These are phyloP conservation scores for Chaetomium sp. DNA, from an alignment of 2,329 filamentous ascomycete species.

Conservation along the genomic window DNA sequence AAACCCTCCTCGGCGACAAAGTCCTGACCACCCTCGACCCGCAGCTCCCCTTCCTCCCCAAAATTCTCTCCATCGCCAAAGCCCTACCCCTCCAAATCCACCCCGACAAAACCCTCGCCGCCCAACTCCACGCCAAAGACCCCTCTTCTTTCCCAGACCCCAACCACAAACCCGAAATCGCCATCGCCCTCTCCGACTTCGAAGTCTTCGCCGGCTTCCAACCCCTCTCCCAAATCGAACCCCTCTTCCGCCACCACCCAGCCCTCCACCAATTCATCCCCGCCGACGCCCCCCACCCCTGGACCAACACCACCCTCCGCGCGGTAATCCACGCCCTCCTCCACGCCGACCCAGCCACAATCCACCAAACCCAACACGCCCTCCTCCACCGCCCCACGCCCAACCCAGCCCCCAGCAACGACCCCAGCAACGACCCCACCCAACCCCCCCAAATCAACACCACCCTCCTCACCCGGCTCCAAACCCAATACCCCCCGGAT, in stretches of 20 bases:
- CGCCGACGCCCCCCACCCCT: constrained; percentile 30
- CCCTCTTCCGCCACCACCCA: constrained; percentile 45
- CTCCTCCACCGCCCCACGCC: constrained; percentile 43
- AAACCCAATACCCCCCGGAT: constrained; percentile 53
- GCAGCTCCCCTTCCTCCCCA: constrained; percentile 66
- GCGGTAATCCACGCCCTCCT: constrained; percentile 50
- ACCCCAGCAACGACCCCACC: constrained; percentile 60
- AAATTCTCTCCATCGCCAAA: constrained; percentile 70
- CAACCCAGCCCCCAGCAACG: constrained; percentile 42
- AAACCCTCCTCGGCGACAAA: constrained; percentile 56
- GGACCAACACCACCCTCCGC: constrained; percentile 53
- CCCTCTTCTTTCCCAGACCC: constrained; percentile 61
- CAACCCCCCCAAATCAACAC: no score
- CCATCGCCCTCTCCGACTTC: constrained; percentile 63
- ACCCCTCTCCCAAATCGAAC: constrained; percentile 52
- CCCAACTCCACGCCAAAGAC: constrained; percentile 56
- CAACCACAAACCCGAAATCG: constrained; percentile 78
- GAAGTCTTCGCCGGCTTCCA: constrained; percentile 74
- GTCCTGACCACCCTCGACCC: constrained; percentile 55
- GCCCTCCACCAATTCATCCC: constrained; percentile 50
- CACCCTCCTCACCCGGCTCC: constrained; percentile 54
- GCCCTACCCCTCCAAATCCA: constrained; percentile 70
- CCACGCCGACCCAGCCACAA: constrained; percentile 43
- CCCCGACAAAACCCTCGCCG: constrained; percentile 61
- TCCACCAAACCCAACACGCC: constrained; percentile 46